Conservation (phyloP, 192 early-diverging fungal species). For the Linnemannia schmuckeri region DNA sequence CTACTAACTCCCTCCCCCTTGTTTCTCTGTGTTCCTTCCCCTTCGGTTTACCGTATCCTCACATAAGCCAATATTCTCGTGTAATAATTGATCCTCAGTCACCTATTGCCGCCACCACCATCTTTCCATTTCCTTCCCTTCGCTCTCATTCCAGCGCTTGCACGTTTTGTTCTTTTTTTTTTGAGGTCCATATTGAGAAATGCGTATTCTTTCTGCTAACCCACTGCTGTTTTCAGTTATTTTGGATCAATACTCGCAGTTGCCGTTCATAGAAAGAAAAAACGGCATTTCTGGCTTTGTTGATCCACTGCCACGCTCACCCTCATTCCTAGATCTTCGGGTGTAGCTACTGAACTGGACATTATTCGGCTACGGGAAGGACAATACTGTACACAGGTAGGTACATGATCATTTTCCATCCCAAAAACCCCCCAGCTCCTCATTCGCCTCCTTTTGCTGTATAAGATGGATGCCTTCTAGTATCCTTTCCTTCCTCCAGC, state of each 20-base stretch:
- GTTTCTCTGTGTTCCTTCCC: not conserved
- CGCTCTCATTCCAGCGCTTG: not conserved
- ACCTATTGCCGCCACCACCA: not conserved
- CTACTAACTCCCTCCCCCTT: not conserved
- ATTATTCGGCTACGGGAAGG: too few species aligned
- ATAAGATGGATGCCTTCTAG: too few species aligned
- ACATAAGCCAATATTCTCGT: not conserved
- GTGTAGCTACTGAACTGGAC: too few species aligned
- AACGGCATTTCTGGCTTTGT: too few species aligned
- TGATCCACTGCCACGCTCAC: too few species aligned
- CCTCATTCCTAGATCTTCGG: too few species aligned
- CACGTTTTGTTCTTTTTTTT: not conserved
- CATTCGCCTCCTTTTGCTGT: not conserved
- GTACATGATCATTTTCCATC: not conserved
- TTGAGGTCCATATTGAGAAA: too few species aligned
- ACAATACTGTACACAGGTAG: too few species aligned
- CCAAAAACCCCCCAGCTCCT: not conserved
- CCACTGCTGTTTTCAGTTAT: too few species aligned
- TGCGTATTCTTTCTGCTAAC: too few species aligned
- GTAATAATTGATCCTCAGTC: conserved; percentile 4
- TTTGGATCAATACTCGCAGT: too few species aligned
- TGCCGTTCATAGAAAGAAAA: too few species aligned
- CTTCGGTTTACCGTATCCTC: not conserved
- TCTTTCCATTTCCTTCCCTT: not conserved
- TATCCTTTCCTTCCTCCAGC: not conserved